A percentile compares a stretch with the other conserved stretches of the same genome.
Conservation (phyloP, 2,329 filamentous ascomycete species). For the Diaporthe sp. region DNA sequence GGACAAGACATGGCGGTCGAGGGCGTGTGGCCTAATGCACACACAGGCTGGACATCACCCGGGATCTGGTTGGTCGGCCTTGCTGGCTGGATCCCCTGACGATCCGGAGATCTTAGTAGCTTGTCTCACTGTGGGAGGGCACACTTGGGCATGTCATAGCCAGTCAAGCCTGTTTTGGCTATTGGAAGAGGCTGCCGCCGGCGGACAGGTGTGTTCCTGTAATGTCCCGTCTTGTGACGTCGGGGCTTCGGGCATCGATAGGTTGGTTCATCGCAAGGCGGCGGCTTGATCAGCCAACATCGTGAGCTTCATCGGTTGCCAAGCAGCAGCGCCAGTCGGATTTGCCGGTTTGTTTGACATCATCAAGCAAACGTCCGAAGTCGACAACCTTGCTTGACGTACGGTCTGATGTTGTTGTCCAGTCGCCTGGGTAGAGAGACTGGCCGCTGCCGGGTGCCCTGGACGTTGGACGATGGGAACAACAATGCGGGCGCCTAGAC, state of each 20-base stretch:
- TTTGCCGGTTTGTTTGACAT: constrained; percentile 25
- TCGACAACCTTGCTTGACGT: constrained; percentile 26
- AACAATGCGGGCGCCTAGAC: constrained; percentile 21
- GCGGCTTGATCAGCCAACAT: constrained; percentile 9
- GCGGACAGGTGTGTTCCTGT: constrained; percentile 2
- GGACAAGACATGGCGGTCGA: constrained; percentile 12
- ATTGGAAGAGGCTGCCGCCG: constrained; percentile 16
- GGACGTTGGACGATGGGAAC: background rate
- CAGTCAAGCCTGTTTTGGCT: constrained; percentile 18
- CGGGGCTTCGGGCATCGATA: background rate
- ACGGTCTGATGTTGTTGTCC: constrained; percentile 18
- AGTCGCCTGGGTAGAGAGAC: background rate
- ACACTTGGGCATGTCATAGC: constrained; percentile 13
- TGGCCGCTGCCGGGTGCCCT: constrained; percentile 11
- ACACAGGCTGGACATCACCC: background rate
- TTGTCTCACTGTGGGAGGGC: constrained; percentile 4
- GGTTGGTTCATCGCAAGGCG: constrained; percentile 30
- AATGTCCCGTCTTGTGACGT: constrained; percentile 21
- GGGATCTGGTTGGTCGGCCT: background rate
- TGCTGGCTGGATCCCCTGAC: constrained; percentile 25
- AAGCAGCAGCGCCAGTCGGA: background rate
- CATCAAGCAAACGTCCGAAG: constrained; percentile 27
- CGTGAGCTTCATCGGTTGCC: background rate
- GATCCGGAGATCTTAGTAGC: constrained; percentile 26
- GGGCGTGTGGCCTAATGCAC: constrained; percentile 17